A percentile compares a stretch with the other conserved stretches of the same genome.
Conservation (phyloP, 2,329 filamentous ascomycete genomes). For the Colletotrichum lini region DNA sequence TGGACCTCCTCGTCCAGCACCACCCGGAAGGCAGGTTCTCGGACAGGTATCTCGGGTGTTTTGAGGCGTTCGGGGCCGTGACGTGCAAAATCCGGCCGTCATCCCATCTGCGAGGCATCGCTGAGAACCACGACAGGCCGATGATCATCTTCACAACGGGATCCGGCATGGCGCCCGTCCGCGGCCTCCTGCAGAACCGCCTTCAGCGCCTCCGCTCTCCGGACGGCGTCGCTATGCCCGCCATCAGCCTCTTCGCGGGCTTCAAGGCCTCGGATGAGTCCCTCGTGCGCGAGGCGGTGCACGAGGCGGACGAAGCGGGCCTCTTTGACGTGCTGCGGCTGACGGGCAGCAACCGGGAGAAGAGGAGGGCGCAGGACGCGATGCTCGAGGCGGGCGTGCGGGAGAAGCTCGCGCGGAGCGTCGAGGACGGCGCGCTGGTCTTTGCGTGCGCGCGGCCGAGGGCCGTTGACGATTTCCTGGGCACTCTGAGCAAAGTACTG, state of each 20-base stretch:
- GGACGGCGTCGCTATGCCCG: neutral
- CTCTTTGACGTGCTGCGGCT: conserved; percentile 27
- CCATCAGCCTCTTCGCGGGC: conserved; percentile 39
- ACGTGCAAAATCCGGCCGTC: conserved; percentile 38
- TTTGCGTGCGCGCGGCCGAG: conserved; percentile 39
- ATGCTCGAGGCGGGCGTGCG: conserved; percentile 33
- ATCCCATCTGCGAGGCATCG: conserved; percentile 26
- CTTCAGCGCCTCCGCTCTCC: neutral
- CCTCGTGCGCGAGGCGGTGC: conserved; percentile 36
- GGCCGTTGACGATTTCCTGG: conserved; percentile 38
- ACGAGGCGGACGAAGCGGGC: conserved; percentile 32
- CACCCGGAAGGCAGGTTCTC: conserved; percentile 30
- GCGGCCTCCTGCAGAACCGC: conserved; percentile 35
- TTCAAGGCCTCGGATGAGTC: conserved; percentile 36
- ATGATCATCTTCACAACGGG: conserved; percentile 39
- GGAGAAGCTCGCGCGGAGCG: conserved; percentile 28
- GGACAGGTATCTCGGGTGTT: conserved; percentile 32
- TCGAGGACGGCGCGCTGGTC: conserved; percentile 33
- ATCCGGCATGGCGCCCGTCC: conserved; percentile 38
- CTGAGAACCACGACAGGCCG: conserved; percentile 20
- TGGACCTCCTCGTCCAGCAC: conserved; percentile 36
- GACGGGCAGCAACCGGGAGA: conserved; percentile 31
- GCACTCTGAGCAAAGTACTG: conserved; percentile 34
- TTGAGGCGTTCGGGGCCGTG: conserved; percentile 26
- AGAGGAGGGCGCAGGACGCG: conserved; percentile 35